Evolutionary conservation across 23 red algal genomes (phyloP), one percentile per base, ranked within the genome.

Genomic region (Agarophyton chilense): DNA sequence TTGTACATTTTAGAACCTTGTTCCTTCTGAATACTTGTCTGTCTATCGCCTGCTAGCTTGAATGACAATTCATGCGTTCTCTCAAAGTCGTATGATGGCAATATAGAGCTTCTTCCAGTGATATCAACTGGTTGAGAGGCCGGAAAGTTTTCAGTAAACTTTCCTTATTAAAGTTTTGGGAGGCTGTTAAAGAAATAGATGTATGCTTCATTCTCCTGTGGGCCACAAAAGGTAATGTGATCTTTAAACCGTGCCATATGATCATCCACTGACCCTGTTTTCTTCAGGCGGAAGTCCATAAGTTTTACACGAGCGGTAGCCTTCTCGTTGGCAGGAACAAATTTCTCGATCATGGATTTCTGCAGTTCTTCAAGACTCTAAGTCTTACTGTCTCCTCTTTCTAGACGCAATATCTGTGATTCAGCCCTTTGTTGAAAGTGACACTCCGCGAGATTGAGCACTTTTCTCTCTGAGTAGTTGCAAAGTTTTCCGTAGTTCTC

Each of bases 321-420:
- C 46, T 53, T 19, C 44, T 79, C 75, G 9, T 79, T 54, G 6
- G 75, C 43, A 4, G 78, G 78, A 14, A 82, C 47, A 62, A 82
- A 82, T 24, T 82, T 24, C 38, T 32, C 54, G 35, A 82, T 13
- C 78, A 82, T 58, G 29, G 78, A 46, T 35, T 82, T 33, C 53
- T 82, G 47, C 4, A 82, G 53, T 31, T 61, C 77, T 57, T 57
- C 49, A 12, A 82, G 78, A 35, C 24, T 82, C 24, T 9, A 29
- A 14, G 49, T 46, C 39, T 82, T 82, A 41, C 17, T 79, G 47
- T 54, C 35, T 19, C 60, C 52, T 29, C n/a, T 61, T 21, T 82
- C 78, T 50, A 82, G 52, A 9, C 78, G 78, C 78, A 82, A 36
- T 12, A 82, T 82, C 78, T 50, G 60, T n/a, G 78, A 36, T 35